phyloP scores from a whole-genome alignment of 129 eudicot species.

The Solidago caesia region DNA sequence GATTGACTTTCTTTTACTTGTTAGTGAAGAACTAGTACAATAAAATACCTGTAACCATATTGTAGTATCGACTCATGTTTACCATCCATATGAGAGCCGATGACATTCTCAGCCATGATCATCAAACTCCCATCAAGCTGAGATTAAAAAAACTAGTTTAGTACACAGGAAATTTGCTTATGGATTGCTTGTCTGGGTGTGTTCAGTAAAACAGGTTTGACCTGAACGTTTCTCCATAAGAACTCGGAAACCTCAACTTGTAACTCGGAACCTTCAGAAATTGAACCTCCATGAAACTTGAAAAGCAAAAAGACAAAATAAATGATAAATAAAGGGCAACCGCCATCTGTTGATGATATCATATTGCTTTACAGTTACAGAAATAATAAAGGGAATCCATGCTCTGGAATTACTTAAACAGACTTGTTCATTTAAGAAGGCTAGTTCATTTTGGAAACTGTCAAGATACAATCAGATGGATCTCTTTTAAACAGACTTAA shows the following conservation, averaged over 20 bases:
- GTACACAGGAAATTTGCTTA: conserved; percentile 18
- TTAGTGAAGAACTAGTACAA: conserved; percentile 5
- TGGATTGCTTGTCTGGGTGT: background rate
- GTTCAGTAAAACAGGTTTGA: conserved; percentile 16
- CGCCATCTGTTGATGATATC: background rate
- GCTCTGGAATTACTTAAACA: background rate
- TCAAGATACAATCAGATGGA: background rate
- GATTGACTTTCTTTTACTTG: background rate
- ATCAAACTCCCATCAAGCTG: conserved; percentile 95
- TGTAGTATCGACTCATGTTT: conserved; percentile 64
- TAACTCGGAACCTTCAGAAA: conserved; percentile 78
- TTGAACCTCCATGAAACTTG: conserved; percentile 85
- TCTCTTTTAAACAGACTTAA: background rate
- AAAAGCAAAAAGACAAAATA: background rate
- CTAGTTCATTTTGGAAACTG: conserved; percentile 2
- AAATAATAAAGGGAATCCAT: background rate
- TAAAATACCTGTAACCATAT: conserved; percentile 76
- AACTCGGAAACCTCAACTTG: conserved; percentile 93
- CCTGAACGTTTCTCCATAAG: conserved; percentile 92
- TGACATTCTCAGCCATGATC: conserved; percentile 65
- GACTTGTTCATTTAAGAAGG: background rate
- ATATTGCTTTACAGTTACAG: background rate
- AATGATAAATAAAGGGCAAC: conserved; percentile 16
- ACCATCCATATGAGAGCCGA: conserved; percentile 57
- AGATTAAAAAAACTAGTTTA: conserved; percentile 28